Evolutionary conservation across 1,284 basidiomycete genomes (phyloP).

Genomic region (Cryptococcus hybrid): DNA sequence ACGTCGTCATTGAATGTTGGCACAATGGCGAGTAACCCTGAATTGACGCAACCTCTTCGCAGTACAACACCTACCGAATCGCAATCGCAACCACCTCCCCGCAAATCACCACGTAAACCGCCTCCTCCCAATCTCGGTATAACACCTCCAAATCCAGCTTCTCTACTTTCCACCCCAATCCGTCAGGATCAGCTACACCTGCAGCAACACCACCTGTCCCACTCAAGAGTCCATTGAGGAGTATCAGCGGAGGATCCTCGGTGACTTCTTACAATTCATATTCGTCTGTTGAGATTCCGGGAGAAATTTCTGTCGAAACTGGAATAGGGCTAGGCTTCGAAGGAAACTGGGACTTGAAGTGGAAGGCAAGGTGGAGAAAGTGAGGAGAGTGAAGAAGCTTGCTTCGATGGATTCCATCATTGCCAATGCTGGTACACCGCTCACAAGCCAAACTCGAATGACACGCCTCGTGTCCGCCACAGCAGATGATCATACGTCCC

Average conservation of each 20-base stretch:
- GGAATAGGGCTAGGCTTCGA: neutral
- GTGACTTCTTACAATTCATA: conserved; percentile 5
- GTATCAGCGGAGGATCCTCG: conserved; percentile 17
- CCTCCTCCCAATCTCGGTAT: conserved; percentile 26
- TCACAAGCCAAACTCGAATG: neutral
- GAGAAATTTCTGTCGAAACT: neutral
- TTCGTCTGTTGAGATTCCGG: neutral
- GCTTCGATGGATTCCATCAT: conserved; percentile 7
- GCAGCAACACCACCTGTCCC: conserved; percentile 42
- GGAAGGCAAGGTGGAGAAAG: neutral
- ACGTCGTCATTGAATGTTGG: conserved; percentile 3
- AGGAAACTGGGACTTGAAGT: neutral
- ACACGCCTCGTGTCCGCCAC: conserved; percentile 4
- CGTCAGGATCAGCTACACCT: conserved; percentile 2
- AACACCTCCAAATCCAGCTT: conserved; percentile 10
- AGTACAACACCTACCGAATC: conserved; percentile 1
- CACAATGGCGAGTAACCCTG: neutral
- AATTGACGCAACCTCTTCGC: neutral
- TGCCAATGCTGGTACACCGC: neutral
- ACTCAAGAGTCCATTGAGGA: conserved; percentile 39
- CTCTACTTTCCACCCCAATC: conserved; percentile 12
- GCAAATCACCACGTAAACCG: conserved; percentile 18
- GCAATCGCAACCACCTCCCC: neutral
- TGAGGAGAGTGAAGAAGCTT: neutral
- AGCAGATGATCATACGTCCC: neutral